Conservation (phyloP, 2,329 filamentous ascomycete species). For the Tolypocladium sp. region DNA sequence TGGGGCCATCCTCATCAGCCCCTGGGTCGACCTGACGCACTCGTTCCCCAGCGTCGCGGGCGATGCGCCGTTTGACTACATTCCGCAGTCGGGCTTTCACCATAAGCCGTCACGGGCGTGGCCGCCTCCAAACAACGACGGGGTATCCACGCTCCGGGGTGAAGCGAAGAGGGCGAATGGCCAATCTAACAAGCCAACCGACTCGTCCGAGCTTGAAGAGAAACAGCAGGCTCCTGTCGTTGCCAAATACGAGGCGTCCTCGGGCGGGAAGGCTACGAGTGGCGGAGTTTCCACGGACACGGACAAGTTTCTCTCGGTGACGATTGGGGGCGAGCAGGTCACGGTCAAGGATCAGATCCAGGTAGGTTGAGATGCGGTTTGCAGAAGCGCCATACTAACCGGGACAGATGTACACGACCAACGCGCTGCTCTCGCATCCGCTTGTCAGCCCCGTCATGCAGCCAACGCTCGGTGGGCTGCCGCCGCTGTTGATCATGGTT, state of each 20-base stretch:
- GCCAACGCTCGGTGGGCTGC: conserved; percentile 79
- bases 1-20: conserved; percentile 82
- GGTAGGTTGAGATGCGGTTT: conserved; percentile 29
- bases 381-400: not conserved
- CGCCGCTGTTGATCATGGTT: conserved; percentile 75
- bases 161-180: conserved; percentile 29
- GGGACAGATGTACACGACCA: conserved; percentile 64
- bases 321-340: conserved; percentile 61
- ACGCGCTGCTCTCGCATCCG: conserved; percentile 76
- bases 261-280: conserved; percentile 16
- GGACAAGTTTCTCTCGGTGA: conserved; percentile 46
- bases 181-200: conserved; percentile 10
- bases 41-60: conserved; percentile 84
- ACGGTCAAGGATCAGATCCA: conserved; percentile 89
- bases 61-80: conserved; percentile 72
- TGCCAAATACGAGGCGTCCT: conserved; percentile 9
- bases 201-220: conserved; percentile 14
- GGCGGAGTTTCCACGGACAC: conserved; percentile 16
- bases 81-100: conserved; percentile 79
- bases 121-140: conserved; percentile 81
- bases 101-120: conserved; percentile 85
- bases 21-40: conserved; percentile 93
- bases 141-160: conserved; percentile 47
- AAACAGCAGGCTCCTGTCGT: conserved; percentile 25
- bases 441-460: conserved; percentile 85